Base-by-base conservation (phyloP, 129 eudicot genomes). In the Calendula officinalis region DNA sequence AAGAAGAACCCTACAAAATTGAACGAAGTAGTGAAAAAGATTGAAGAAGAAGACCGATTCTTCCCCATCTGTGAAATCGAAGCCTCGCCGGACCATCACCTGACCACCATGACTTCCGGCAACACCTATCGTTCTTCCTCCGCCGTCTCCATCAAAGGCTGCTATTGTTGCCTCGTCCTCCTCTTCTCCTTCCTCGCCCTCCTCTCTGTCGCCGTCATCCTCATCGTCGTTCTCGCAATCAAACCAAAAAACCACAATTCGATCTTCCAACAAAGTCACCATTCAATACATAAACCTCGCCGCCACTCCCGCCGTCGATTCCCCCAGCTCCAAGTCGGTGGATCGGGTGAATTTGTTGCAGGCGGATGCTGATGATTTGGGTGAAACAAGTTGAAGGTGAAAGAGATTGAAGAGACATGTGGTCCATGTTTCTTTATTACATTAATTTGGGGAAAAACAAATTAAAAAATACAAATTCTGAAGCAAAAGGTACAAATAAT, bases 101-200 rank as follows among this genome's bases (percentile, higher is more conserved):
- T 66, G 11, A 59, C 71, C 79, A 63, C 64, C 78, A 67, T 68
- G 69, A 60, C 72, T 56, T 52, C 69, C 80, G 70, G 55, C 79
- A 52, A 36, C 60, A 3, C 44, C 53, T 27, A 15, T 76, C 58
- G 46, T 12, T 15, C 69, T 75, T 70, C 88, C 68, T 85, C 98
- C 64, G 15, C 86, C 45, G 90, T 96, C 62, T 79, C 95, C 4
- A 49, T 94, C 65, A 85, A 83, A 68, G 99, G 99, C 78, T 94
- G 99, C 64, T 88, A 95, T 77, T 94, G 99, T 75, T 94, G 95
- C 55, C 89, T 94, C 66, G 74, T 88, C 78, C 95, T 94, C 72
- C 81, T 94, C 64, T 83, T 94, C 82, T 83, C 96, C 66, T 86
- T 92, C 85, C 80, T 92, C 63, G 73, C 77, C 12, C 92, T 94